Conservation (phyloP, 1,284 basidiomycete species). For the Rhodotorula sp. region DNA sequence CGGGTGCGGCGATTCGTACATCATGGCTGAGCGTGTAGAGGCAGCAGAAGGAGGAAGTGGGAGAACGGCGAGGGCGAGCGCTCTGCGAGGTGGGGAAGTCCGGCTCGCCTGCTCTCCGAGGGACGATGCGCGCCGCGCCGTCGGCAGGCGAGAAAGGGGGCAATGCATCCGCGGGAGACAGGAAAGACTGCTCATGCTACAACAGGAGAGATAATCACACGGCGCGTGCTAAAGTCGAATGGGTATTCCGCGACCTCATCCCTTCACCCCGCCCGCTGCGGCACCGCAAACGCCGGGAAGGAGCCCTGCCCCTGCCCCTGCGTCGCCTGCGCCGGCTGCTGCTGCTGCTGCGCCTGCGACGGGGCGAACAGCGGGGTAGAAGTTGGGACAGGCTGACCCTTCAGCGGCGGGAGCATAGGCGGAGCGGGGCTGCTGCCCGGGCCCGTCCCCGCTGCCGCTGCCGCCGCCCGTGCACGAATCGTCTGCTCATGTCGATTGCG, state of each 20-base stretch:
- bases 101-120: background rate
- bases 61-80: background rate
- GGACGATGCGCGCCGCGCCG: too few species aligned
- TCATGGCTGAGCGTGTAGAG: background rate
- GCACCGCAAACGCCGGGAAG: background rate
- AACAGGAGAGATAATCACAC: background rate
- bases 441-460: background rate
- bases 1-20: conserved; percentile 26
- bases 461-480: background rate
- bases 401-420: background rate
- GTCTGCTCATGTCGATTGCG: conserved; percentile 30
- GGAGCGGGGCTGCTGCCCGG: background rate
- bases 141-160: background rate
- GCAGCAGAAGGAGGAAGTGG: background rate
- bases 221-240: background rate
- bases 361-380: background rate
- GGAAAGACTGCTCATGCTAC: background rate
- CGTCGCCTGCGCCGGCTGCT: background rate
- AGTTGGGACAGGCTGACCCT: background rate
- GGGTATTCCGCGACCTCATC: background rate
- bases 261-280: conserved; percentile 5
- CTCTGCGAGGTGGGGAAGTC: background rate
- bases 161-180: background rate
- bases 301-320: background rate
- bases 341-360: background rate